These are phyloP conservation scores for Bipolaris victoriae DNA, from an alignment of 2,329 filamentous ascomycete species.

Conservation along the genomic window DNA sequence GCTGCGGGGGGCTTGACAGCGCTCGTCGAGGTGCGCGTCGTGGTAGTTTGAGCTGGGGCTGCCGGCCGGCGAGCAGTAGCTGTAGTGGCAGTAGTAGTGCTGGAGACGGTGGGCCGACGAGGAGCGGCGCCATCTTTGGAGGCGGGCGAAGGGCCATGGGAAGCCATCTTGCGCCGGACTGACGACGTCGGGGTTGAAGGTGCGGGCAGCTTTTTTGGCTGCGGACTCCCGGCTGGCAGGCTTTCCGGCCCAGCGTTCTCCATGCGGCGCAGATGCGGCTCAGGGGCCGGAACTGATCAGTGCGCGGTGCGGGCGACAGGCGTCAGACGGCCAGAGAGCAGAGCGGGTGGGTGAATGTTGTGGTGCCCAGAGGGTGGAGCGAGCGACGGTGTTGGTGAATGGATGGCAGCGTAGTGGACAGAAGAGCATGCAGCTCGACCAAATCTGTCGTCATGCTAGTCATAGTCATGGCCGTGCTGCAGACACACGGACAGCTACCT, in stretches of 20 bases:
- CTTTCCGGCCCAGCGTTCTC: constrained; percentile 13
- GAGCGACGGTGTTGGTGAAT: not conserved
- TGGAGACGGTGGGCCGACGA: constrained; percentile 33
- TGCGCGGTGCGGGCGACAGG: not conserved
- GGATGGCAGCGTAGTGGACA: not conserved
- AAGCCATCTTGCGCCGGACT: constrained; percentile 44
- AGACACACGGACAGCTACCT: not conserved
- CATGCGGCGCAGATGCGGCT: constrained; percentile 8
- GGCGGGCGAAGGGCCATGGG: constrained; percentile 33
- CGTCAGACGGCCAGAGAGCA: not conserved
- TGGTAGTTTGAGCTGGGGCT: constrained; percentile 22
- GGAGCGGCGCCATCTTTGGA: constrained; percentile 40
- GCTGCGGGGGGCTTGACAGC: constrained; percentile 35
- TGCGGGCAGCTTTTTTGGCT: constrained; percentile 27
- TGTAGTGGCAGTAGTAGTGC: constrained; percentile 19
- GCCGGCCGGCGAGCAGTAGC: constrained; percentile 34
- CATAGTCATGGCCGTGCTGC: constrained; percentile 3
- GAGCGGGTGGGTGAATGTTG: not conserved
- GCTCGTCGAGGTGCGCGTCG: constrained; percentile 32
- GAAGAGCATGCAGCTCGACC: not conserved
- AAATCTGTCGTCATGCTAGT: not conserved
- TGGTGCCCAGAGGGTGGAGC: not conserved
- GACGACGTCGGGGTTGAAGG: constrained; percentile 37
- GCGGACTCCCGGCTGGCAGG: constrained; percentile 14
- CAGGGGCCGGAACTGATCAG: constrained; percentile 11